Conservation (phyloP, 179 eudicot species). For the Beta macrorhiza region DNA sequence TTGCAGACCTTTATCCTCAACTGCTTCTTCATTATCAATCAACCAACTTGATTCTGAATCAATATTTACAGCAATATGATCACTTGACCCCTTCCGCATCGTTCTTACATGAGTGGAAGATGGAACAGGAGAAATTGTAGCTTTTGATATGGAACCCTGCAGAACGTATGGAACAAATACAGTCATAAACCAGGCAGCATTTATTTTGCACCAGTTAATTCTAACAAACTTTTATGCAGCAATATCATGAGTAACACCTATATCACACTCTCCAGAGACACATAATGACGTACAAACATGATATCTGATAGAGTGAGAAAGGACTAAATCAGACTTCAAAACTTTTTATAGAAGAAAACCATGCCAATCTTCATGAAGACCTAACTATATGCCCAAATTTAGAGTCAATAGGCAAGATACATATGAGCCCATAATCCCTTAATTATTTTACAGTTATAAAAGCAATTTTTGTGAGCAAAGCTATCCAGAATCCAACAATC, state of each 20-base stretch:
- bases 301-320: neutral
- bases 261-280: neutral
- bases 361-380: neutral
- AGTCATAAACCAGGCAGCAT: neutral
- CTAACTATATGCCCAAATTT: too few species aligned
- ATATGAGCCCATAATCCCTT: neutral
- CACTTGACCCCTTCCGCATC: conserved; percentile 78
- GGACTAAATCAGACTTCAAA: conserved; percentile 6
- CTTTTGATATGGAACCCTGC: conserved; percentile 70
- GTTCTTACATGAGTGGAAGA: conserved; percentile 78
- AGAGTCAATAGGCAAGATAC: neutral
- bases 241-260: neutral
- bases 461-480: neutral
- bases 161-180: conserved; percentile 23
- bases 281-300: neutral
- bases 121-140: conserved; percentile 53
- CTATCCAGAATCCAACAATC: neutral
- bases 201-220: neutral
- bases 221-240: conserved; percentile 11
- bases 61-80: conserved; percentile 78
- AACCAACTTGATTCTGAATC: conserved; percentile 79
- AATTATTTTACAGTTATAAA: neutral
- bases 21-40: conserved; percentile 52
- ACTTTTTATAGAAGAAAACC: neutral
- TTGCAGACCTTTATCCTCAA: conserved; percentile 81